Percentiles rank a stretch among this genome's conserved stretches.
Conservation (phyloP, 768 basidiomycete genomes). For the Dentipellis sp. region DNA sequence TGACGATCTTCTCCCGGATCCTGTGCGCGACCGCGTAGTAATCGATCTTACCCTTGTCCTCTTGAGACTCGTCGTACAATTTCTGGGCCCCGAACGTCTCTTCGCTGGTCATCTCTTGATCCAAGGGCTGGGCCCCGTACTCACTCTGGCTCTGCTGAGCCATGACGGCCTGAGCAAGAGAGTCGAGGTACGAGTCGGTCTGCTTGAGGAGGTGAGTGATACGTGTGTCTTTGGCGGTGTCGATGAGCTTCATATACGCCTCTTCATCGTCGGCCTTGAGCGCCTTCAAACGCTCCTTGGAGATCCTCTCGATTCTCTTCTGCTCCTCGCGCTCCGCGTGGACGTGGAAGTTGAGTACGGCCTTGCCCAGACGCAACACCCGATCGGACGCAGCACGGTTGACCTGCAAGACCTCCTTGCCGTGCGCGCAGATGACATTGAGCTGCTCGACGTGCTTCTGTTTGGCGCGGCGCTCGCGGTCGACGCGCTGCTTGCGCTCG, state of each 20-base stretch:
- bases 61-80: conserved; percentile 47
- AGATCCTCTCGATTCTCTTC: conserved; percentile 90
- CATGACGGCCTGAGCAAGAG: conserved; percentile 86
- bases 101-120: conserved; percentile 65
- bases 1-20: conserved; percentile 76
- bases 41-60: conserved; percentile 72
- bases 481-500: conserved; percentile 85
- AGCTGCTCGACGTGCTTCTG: conserved; percentile 96
- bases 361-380: conserved; percentile 52
- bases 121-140: conserved; percentile 27
- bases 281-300: conserved; percentile 96
- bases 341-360: conserved; percentile 76
- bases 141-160: conserved; percentile 68
- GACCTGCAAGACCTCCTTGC: conserved; percentile 58
- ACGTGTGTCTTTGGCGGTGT: conserved; percentile 97
- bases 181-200: conserved; percentile 92
- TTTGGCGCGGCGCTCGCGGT: conserved; percentile 90
- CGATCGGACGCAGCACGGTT: conserved; percentile 55
- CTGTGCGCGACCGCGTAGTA: conserved; percentile 95
- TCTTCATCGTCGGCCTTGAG: conserved; percentile 98
- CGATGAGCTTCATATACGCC: conserved; percentile 98
- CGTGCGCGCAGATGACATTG: conserved; percentile 76
- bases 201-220: conserved; percentile 94
- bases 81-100: conserved; percentile 85
- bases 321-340: conserved; percentile 97